Conservation (phyloP, 371 early-diverging fungal genomes). For the Lichtheimia ornata region DNA sequence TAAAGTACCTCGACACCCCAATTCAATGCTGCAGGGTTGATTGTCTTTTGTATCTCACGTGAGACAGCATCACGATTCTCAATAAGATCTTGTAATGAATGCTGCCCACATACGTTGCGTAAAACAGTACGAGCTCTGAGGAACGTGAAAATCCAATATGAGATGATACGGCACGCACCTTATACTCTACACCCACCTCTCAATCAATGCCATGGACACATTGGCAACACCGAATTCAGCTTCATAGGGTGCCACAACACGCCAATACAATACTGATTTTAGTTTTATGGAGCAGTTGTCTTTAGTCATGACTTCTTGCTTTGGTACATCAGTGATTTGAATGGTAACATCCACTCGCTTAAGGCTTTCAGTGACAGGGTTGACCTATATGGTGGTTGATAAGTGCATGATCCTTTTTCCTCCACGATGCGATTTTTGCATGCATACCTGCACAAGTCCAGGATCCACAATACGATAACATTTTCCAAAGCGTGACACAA, state of each 20-base stretch:
- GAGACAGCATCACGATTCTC: constrained; percentile 88
- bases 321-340: constrained; percentile 72
- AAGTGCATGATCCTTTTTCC: no score
- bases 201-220: constrained; percentile 75
- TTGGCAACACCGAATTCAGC: constrained; percentile 78
- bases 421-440: no score
- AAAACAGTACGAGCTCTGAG: constrained; percentile 66
- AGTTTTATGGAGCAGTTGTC: constrained; percentile 54
- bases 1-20: constrained; percentile 79
- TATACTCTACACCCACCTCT: constrained; percentile 27
- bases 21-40: constrained; percentile 46
- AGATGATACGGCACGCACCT: no score
- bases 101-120: constrained; percentile 64
- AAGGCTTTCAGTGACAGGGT: constrained; percentile 73
- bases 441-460: constrained; percentile 65
- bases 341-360: constrained; percentile 70
- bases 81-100: constrained; percentile 69
- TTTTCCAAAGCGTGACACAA: constrained; percentile 80
- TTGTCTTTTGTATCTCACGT: constrained; percentile 75
- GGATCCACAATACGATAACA: constrained; percentile 89
- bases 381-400: constrained; percentile 50
- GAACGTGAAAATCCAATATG: no score
- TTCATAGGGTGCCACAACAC: constrained; percentile 78
- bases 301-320: constrained; percentile 81
- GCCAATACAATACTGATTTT: constrained; percentile 88